Base-by-base conservation (phyloP, 208 protist species). In the Crithidia bombi region DNA sequence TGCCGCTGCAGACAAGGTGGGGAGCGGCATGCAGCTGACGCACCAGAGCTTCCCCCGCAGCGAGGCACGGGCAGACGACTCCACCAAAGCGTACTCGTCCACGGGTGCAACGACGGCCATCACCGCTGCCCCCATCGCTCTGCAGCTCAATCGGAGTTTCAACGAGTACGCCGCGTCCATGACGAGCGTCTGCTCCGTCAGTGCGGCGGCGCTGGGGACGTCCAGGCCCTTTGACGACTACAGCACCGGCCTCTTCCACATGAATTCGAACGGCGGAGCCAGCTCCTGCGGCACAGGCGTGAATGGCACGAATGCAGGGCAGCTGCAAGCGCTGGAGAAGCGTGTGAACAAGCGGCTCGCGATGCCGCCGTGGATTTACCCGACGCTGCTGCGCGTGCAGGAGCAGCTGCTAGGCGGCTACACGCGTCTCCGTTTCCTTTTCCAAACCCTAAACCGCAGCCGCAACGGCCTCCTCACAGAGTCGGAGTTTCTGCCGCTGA, bases 291-390 rank as follows among this genome's bases (percentile, higher is more conserved):
- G 39, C 25, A n/a, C 19, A 10, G 41, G 39, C 11, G 43, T 11
- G 1, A 41, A 17, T 21, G 35, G n/a, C 32, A 6, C 21, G 1
- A 23, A 23, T 28, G 4, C 10, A n/a, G 19, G 44, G 17, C 43
- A 21, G 33, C 36, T 25, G 26, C 55, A 30, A 17, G 38, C 64
- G 32, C 21, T 75, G 32, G 36, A 54, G 41, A 30, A 43, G 54
- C 61, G 65, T 0, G 63, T 79, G 17, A 51, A 46, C 23, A 56
- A 30, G 33, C 61, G 65, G 0, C 64, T 79, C 17, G 51, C 51
- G 3, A 57, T 77, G 49, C 57, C 70, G 30, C 78, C 81, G 33
- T 93, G 88, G 88, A 47, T 93, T 2, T 93, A 82, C 66, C 81
- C 82, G 11, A 74, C 76, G 3, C 69, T 90, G 30, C 62, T 89